Evolutionary conservation across 768 basidiomycete genomes (phyloP), one percentile per base, ranked within the genome.

Genomic region (Psilocybe cyanescens): DNA sequence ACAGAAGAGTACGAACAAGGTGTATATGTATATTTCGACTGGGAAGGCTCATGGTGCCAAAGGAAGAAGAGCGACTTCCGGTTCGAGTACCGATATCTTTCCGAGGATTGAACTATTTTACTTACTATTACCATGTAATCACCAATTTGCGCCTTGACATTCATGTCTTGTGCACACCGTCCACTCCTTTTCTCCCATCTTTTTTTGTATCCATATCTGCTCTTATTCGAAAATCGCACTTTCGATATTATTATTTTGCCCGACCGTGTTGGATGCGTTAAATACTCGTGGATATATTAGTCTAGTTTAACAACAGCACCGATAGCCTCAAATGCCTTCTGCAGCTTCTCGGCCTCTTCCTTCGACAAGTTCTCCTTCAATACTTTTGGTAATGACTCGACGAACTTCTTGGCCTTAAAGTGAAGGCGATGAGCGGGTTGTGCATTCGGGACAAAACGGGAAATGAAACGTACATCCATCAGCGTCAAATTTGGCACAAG

Each of bases 1-100:
- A 99, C 97, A 55, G 97, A 99, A 68, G 97, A 99, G 74, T 99
- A 98, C 74, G 97, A 99, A 76, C 96, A 99, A 78, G 97, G 97
- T 12, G 95, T 97, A 12, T 99, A 99, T 75, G 92, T 97, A 35
- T 99, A 99, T 82, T 98, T 99, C 75, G 97, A 98, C 77, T 98
- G 96, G 96, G 96, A 98, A 75, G 94, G 94, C 53, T 94, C 92
- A 65, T 99, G 97, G 97, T 97, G 95, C 74, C 95, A 97, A 74
- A 85, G 97, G 72, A 94, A 95, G 81, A 99, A 99, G 83, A 89
- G 91, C 71, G 96, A 99, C 75, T 99, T 99, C 84, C 89, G 95
- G 28, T 99, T 94, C 70, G 92, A 96, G 77, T 97, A 97, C 75
- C 92, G 95, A 63, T 96, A 96, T 80, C 80, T 97, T 57, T 95